Evolutionary conservation across 257 asterid species (phyloP), one percentile per base, ranked within the genome.

Genomic region (Paulownia fortunei): DNA sequence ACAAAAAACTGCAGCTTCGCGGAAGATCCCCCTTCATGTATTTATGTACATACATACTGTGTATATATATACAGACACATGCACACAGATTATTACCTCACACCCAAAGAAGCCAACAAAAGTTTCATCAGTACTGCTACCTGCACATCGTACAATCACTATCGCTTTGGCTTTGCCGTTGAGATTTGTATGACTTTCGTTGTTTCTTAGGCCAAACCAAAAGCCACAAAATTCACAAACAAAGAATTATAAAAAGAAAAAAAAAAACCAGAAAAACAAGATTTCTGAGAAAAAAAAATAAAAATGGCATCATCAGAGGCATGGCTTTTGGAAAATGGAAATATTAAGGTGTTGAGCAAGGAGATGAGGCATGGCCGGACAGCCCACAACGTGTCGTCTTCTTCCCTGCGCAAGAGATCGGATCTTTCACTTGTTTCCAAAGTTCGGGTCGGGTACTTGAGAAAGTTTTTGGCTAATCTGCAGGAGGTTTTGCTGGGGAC

Each of bases 401-500:
- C 96, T 3, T 90, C 98, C 3, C 91, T 96, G 6, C 88, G 97
- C 7, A 92, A 90, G 84, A 93, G 89, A 59, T 92, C 98, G 52
- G 97, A 92, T 47, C 84, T 84, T 3, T 47, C 97, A 5, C 85
- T 91, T 0, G 77, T 92, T 12, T 82, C 89, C 0, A 88, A 84
- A 65, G 86, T 88, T 9, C 91, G 88, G 49, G 81, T 73, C 59
- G 76, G 82, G 30, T 42, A 36, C 27, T 9, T 85, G 39, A 80
- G 97, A 30, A 21, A 30, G 8, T 71, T 92, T 12, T 60, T 92
- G 4, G 86, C 81, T 6, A 90, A 87, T 86, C 64, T 96, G 54
- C 97, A 90, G 74, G 97, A 90, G 82, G 91, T 96, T 56, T 61
- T 96, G 72, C 81, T 93, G 21, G 98, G 98, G 24, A 93, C 98